Conservation (phyloP, 2,329 filamentous ascomycete species). For the Paraphaeosphaeria minitans region DNA sequence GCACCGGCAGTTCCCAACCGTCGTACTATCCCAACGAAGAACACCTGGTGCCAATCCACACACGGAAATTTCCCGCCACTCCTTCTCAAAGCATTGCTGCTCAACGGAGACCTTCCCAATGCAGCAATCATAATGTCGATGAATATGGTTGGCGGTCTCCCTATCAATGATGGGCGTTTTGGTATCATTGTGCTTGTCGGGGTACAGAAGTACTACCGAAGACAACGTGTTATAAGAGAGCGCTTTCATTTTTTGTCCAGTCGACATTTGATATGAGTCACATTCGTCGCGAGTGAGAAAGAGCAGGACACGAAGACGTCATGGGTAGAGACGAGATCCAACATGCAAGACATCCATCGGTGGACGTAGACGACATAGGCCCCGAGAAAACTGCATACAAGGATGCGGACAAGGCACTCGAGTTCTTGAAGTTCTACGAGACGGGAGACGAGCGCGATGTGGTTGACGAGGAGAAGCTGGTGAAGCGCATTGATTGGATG, state of each 20-base stretch:
- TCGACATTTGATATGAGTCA: not conserved
- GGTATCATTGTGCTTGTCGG: not conserved
- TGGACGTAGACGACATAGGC: conserved; percentile 11
- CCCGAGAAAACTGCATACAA: conserved; percentile 14
- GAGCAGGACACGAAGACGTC: not conserved
- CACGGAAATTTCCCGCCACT: not conserved
- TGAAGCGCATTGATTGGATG: conserved; percentile 27
- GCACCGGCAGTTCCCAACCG: conserved; percentile 3
- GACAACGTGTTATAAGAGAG: not conserved
- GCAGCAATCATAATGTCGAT: not conserved
- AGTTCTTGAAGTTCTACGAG: conserved; percentile 23
- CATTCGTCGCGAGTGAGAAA: not conserved
- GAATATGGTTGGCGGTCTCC: not conserved
- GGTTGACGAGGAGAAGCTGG: conserved; percentile 22
- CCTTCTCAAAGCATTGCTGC: not conserved
- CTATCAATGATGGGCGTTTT: not conserved
- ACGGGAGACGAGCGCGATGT: conserved; percentile 12
- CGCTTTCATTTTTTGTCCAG: not conserved
- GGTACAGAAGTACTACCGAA: not conserved
- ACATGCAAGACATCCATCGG: conserved; percentile 1
- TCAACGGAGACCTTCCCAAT: not conserved
- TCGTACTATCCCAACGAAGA: not conserved
- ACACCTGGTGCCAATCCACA: not conserved
- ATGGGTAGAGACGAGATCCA: conserved; percentile 19
- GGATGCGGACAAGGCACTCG: conserved; percentile 23